These are phyloP conservation scores for Clonostachys chloroleuca DNA, from an alignment of 2,329 filamentous ascomycete genomes.

Conservation along the genomic window DNA sequence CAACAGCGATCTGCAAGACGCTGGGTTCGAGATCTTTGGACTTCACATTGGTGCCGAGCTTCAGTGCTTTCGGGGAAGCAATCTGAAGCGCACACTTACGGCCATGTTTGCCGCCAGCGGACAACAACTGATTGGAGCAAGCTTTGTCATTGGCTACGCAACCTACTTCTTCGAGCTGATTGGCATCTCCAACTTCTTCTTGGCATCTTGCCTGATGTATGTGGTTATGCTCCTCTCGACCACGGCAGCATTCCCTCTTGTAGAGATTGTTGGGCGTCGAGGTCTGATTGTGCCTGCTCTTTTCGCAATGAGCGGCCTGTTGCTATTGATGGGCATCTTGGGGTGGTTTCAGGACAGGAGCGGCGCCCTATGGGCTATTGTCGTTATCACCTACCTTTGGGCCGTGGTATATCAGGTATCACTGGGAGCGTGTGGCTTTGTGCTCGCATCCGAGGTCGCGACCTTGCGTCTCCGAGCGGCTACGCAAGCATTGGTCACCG, in stretches of 20 bases:
- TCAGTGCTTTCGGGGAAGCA: slow-evolving; percentile 19
- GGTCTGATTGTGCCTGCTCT: slow-evolving; percentile 15
- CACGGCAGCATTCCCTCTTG: slow-evolving; percentile 22
- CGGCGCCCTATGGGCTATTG: slow-evolving; percentile 17
- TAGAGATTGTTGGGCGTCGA: slow-evolving; percentile 21
- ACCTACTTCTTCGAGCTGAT: slow-evolving; percentile 23
- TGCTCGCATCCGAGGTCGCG: slow-evolving; percentile 25
- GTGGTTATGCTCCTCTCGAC: slow-evolving; percentile 25
- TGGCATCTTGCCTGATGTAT: slow-evolving; percentile 22
- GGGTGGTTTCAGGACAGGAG: slow-evolving; percentile 15
- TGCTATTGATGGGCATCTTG: slow-evolving; percentile 21
- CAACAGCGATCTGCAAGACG: background rate
- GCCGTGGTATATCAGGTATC: slow-evolving; percentile 27
- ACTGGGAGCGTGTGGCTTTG: slow-evolving; percentile 26
- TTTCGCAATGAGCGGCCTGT: slow-evolving; percentile 16
- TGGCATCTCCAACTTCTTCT: slow-evolving; percentile 22
- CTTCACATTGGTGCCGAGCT: slow-evolving; percentile 2
- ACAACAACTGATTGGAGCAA: slow-evolving; percentile 28
- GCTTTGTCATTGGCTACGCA: slow-evolving; percentile 27
- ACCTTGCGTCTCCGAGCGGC: slow-evolving; percentile 20
- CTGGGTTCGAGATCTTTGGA: background rate
- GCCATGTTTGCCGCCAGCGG: slow-evolving; percentile 21
- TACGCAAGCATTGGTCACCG: slow-evolving; percentile 20
- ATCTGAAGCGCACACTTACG: slow-evolving; percentile 23
- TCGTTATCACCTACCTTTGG: slow-evolving; percentile 21